Base-by-base conservation (phyloP, 1,139 yeast genomes). In the Diutina sp. region DNA sequence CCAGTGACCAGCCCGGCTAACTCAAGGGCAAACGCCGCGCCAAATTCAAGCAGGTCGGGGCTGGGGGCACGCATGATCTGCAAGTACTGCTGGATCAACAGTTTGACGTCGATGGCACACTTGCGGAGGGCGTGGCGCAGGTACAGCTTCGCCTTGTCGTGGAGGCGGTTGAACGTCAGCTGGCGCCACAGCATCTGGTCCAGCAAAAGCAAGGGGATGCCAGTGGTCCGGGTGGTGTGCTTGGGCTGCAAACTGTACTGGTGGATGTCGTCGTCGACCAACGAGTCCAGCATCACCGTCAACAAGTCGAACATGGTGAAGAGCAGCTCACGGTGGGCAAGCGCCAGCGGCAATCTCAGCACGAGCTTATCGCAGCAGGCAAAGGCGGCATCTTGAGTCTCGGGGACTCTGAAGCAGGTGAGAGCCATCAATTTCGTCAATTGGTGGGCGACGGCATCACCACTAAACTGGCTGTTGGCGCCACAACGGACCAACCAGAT, bases 11-110 rank as follows among this genome's bases (percentile, higher is more conserved):
- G 69, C 2, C 95, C 93, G 1, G 96, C 95, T 84, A 90, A 80
- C 62, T 89, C 95, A 60, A 90, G 72, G 0, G 98, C 98, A 75
- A 93, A 89, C 0, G 95, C 85, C 57, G 88, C 85, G 51, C 97
- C 98, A 66, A 80, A 84, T 58, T 87, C 85, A 51, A 88, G 78
- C 4, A 90, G 77, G 12, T 90, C 80, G 12, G 30, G 30, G 3
- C 18, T 11, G 3, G 38, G 51, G 3, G 41, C 6, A 4, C 41
- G n/a, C 14, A 12, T 11, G 28, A n/a, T 18, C n/a, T 21, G n/a
- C 14, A 50, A 12, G 65, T 93, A 93, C 0, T 87, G 77, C 64
- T 88, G 89, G 57, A 93, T 74, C 63, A 91, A 74, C 57, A 90
- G 82, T 68, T 88, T 90, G 66, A 87, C 78, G 64, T 91, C 97